These are phyloP conservation scores for Globisporangium cederbergense DNA, from an alignment of 352 stramenopile species.

Conservation along the genomic window DNA sequence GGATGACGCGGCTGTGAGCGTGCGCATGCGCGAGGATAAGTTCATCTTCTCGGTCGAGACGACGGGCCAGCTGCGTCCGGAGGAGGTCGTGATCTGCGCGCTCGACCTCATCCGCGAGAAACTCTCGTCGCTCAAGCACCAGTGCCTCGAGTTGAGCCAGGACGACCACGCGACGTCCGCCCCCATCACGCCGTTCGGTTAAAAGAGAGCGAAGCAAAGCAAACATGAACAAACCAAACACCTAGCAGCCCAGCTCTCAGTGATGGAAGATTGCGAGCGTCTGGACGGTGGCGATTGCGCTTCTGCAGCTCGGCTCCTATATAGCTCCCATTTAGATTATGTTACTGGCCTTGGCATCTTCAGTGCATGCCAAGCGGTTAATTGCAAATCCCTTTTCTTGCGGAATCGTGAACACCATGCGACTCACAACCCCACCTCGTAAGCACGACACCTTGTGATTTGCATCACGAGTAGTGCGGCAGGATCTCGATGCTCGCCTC, in stretches of 20 bases:
- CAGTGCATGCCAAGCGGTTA: slow-evolving; percentile 7
- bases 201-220: slow-evolving; percentile 15
- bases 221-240: background rate
- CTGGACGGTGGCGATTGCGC: background rate
- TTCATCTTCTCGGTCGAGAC: slow-evolving; percentile 97
- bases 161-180: slow-evolving; percentile 57
- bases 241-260: background rate
- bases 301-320: slow-evolving; percentile 9
- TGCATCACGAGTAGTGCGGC: slow-evolving; percentile 49
- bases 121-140: slow-evolving; percentile 80
- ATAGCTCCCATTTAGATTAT: slow-evolving; percentile 22
- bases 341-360: slow-evolving; percentile 5
- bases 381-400: slow-evolving; percentile 12
- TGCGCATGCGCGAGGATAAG: slow-evolving; percentile 88
- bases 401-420: background rate
- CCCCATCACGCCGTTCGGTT: slow-evolving; percentile 83
- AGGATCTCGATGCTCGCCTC: slow-evolving; percentile 56
- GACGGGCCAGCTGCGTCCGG: slow-evolving; percentile 78
- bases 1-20: slow-evolving; percentile 91
- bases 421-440: background rate
- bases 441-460: background rate
- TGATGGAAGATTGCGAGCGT: background rate
- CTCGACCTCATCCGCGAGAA: slow-evolving; percentile 87
- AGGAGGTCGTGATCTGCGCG: slow-evolving; percentile 85
- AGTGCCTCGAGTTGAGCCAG: slow-evolving; percentile 82